Evolutionary conservation across 2,329 filamentous ascomycete species (phyloP), one percentile per base, ranked within the genome.

Genomic region (Aspergillus alliaceus): DNA sequence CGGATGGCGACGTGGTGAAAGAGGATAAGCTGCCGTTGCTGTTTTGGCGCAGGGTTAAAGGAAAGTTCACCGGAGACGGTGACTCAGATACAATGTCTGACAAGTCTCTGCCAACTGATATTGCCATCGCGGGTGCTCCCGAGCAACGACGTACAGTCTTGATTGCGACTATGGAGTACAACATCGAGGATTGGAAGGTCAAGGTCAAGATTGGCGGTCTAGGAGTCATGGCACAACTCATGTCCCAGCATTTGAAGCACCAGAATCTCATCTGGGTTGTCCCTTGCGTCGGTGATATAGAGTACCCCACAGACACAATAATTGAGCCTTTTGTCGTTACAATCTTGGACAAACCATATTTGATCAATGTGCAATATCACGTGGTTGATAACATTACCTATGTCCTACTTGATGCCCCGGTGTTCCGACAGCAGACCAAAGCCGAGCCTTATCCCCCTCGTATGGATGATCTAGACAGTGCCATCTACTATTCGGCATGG

Each of bases 131-230:
- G 22, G 69, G 66, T 37, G 61, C 64, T 11, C 70, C 76, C 18
- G 44, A 48, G 22, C 67, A 63, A 37, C 59, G 77, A 46, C 76
- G 83, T 15, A 87, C 81, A 27, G 82, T 88, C 2, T 78, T 89
- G 25, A 87, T 89, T 52, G 86, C 85, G 12, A 89, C 86, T 4
- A 88, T 89, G 84, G 86, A 89, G 70, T 89, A 89, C 71, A 85
- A 89, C 59, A 88, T 89, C 58, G 84, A 86, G 54, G 86, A 89
- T 67, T 89, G 86, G 84, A 79, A 73, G 4, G 86, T 89, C 73
- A 89, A 87, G 72, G 86, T 89, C 73, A 89, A 89, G 73, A 89
- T 89, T 49, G 86, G 86, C 59, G 86, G 86, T 59, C 77, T 89
- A 4, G 86, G 86, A 69, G 86, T 88, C 59, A 89, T 89, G 86